A percentile compares a stretch with the other conserved stretches of the same genome.
Evolutionary conservation across 1,284 basidiomycete genomes (phyloP).

Genomic region (Porodaedalea pini): DNA sequence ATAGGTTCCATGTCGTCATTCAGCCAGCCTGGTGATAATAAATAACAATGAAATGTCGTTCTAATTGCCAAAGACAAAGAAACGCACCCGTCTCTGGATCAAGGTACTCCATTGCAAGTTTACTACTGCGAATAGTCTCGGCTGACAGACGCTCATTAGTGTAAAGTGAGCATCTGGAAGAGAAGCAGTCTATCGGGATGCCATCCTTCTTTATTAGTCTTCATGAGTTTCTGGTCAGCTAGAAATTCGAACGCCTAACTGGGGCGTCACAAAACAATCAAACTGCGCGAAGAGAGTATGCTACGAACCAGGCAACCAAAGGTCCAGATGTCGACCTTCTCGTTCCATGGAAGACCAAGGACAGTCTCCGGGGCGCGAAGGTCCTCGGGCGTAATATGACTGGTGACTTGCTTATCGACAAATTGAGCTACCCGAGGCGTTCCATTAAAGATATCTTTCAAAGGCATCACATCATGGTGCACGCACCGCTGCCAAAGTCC

Average conservation of each 20-base stretch:
- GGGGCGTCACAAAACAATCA: background rate
- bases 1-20: no score
- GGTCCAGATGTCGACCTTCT: constrained; percentile 36
- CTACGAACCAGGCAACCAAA: constrained; percentile 32
- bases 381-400: constrained; percentile 31
- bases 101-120: no score
- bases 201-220: no score
- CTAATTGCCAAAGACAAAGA: no score
- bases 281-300: background rate
- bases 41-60: no score
- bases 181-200: no score
- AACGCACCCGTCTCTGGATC: no score
- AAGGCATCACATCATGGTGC: background rate
- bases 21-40: no score
- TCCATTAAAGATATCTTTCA: background rate
- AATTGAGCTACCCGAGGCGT: constrained; percentile 18
- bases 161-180: no score
- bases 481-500: background rate
- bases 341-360: constrained; percentile 31
- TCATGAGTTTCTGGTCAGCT: background rate
- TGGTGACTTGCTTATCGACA: constrained; percentile 16
- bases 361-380: constrained; percentile 37
- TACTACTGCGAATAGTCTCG: no score
- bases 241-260: background rate
- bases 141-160: no score